Evolutionary conservation across 225 moss, liverwort and hornwort genomes (phyloP), one percentile per base, ranked within the genome.

Genomic region (Climacium dendroides): DNA sequence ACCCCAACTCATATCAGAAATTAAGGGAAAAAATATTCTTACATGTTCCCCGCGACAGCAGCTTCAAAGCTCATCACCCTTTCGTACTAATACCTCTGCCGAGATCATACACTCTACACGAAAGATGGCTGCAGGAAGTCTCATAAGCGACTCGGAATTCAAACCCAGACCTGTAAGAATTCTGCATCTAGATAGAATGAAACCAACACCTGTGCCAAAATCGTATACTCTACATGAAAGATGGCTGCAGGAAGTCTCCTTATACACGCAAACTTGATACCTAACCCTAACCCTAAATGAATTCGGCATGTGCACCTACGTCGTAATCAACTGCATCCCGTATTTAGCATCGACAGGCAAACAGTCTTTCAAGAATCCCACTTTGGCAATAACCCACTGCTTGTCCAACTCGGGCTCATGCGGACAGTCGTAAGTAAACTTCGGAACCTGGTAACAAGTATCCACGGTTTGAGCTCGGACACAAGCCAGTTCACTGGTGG

Each of bases 311-410:
- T 65, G 57, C 57, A 65, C 24, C 60, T 78, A 71, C 19, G 83
- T 64, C 6, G 94, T 96, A 57, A 95, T 94, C 84, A 97, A 82
- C 85, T 97, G 97, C 32, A 97, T 91, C 54, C 97, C 97, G 50
- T 65, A 89, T 11, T 61, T 24, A 18, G 92, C 94, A 87, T 97
- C 97, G 45, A 94, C 86, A 52, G 28, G n/a, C 53, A 94, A 88
- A 70, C 97, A 97, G 48, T 94, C 89, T 83, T 85, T 89, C 91
- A 97, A 80, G 85, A 94, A 96, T 15, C 83, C 91, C 23, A 95
- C 94, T 50, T 92, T 92, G 17, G 83, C 6, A 45, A 87, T 11
- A 34, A 96, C 90, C 88, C 41, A 78, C 86, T 92, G 87, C 73
- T 95, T 92, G 59, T 94, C 74, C 69, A 96, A 37, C 30, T 88